phyloP scores from a whole-genome alignment of 805 yeast species.

The Yamadazyma insecticola region DNA sequence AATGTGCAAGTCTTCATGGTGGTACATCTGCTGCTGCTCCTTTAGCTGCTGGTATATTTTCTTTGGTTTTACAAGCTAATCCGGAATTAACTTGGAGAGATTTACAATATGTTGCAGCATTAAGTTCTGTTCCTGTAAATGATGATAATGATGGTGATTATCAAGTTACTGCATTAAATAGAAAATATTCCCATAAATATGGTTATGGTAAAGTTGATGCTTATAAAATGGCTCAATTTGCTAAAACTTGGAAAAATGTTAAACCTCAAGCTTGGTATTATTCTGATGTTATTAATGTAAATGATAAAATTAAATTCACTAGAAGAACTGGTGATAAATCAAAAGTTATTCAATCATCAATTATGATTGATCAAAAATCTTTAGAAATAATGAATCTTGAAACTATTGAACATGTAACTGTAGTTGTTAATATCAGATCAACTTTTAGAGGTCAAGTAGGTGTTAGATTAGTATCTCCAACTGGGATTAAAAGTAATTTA shows the following conservation, averaged over 20 bases:
- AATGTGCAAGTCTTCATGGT: conserved; percentile 76
- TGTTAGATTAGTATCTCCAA: conserved; percentile 67
- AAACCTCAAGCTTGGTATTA: conserved; percentile 87
- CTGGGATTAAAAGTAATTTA: conserved; percentile 66
- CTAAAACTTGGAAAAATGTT: conserved; percentile 75
- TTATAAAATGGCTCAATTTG: conserved; percentile 62
- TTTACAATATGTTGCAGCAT: conserved; percentile 76
- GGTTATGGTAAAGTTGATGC: conserved; percentile 95
- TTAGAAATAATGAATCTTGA: conserved; percentile 57
- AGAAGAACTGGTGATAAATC: conserved; percentile 5
- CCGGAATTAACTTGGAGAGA: conserved; percentile 95
- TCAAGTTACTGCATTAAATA: conserved; percentile 65
- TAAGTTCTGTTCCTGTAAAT: conserved; percentile 65
- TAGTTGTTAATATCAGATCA: conserved; percentile 67
- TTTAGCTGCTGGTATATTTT: conserved; percentile 91
- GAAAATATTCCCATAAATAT: conserved; percentile 74
- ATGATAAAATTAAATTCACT: conserved; percentile 13
- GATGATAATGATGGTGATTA: conserved; percentile 67
- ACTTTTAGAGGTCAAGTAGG: conserved; percentile 65
- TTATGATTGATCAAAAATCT: conserved; percentile 43
- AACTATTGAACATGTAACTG: conserved; percentile 79
- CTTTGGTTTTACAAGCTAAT: conserved; percentile 76
- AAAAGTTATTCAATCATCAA: conserved; percentile 22
- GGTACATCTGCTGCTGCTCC: conserved; percentile 99
- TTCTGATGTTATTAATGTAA: conserved; percentile 37